Evolutionary conservation across 169 alveolate genomes (phyloP).

Genomic region (Plasmodium berghei): DNA sequence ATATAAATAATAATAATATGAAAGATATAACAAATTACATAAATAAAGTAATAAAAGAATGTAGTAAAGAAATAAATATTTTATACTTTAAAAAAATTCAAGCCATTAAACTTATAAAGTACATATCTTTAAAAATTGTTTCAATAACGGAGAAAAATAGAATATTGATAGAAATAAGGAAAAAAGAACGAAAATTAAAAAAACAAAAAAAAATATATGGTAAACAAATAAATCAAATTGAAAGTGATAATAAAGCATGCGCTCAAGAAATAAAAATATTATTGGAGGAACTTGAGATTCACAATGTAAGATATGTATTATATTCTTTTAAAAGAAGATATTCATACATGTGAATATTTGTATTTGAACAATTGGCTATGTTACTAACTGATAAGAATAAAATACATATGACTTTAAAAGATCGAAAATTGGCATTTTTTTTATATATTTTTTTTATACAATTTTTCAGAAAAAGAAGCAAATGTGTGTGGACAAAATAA

Average conservation of each 20-base stretch:
- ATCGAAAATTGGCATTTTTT: too few species aligned
- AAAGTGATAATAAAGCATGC: conserved; percentile 32
- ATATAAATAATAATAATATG: conserved; percentile 3
- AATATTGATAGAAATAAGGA: conserved; percentile 18
- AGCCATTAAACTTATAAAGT: conserved; percentile 51
- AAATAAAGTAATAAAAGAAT: conserved; percentile 9
- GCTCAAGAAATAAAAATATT: conserved; percentile 17
- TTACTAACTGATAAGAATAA: too few species aligned
- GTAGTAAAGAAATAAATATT: not conserved
- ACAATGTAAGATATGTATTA: conserved; percentile 16
- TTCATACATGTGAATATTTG: too few species aligned
- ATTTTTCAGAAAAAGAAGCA: conserved; percentile 26
- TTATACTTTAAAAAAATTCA: conserved; percentile 34
- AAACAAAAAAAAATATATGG: conserved; percentile 41
- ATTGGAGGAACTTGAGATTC: conserved; percentile 22
- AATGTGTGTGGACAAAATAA: conserved; percentile 19
- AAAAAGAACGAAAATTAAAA: conserved; percentile 32
- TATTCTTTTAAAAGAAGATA: too few species aligned
- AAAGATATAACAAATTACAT: conserved; percentile 12
- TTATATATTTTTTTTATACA: too few species aligned
- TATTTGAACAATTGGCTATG: too few species aligned
- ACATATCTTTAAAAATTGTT: conserved; percentile 22
- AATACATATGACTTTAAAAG: too few species aligned
- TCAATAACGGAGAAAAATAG: conserved; percentile 37
- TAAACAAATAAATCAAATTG: conserved; percentile 52